phyloP scores from a whole-genome alignment of 140 eudicot genomes.

The Bidens hawaiensis region DNA sequence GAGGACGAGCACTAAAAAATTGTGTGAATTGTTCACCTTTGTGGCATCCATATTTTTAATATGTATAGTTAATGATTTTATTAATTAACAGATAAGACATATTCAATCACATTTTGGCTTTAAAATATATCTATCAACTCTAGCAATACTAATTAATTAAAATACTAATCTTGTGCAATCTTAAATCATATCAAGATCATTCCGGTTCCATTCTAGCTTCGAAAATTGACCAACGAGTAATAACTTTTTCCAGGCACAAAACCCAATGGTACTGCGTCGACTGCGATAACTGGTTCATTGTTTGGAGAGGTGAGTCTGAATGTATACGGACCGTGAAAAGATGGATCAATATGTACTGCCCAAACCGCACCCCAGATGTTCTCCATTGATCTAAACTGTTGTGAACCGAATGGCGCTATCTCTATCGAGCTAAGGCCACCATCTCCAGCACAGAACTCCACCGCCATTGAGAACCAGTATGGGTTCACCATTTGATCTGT shows the following conservation, averaged over 20 bases:
- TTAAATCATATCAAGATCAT: slow-evolving; percentile 18
- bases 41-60: not conserved
- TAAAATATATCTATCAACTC: not conserved
- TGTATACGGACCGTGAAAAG: slow-evolving; percentile 30
- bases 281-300: slow-evolving; percentile 22
- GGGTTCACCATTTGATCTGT: slow-evolving; percentile 28
- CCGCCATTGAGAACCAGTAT: slow-evolving; percentile 30
- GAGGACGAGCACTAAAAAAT: not conserved
- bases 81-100: not conserved
- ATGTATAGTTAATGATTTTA: not conserved
- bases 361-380: slow-evolving; percentile 53
- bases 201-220: slow-evolving; percentile 14
- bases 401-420: slow-evolving; percentile 16
- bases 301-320: slow-evolving; percentile 19
- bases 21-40: not conserved
- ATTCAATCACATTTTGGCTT: not conserved
- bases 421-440: slow-evolving; percentile 29
- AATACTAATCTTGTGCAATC: not conserved
- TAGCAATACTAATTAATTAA: too few species aligned
- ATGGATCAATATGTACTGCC: slow-evolving; percentile 31
- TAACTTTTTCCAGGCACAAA: slow-evolving; percentile 27
- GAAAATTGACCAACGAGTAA: slow-evolving; percentile 26
- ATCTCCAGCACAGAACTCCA: slow-evolving; percentile 36
- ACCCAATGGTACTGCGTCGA: slow-evolving; percentile 17
- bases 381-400: slow-evolving; percentile 28